Base-by-base conservation (phyloP, 257 asterid genomes). In the Rubia yunnanensis region DNA sequence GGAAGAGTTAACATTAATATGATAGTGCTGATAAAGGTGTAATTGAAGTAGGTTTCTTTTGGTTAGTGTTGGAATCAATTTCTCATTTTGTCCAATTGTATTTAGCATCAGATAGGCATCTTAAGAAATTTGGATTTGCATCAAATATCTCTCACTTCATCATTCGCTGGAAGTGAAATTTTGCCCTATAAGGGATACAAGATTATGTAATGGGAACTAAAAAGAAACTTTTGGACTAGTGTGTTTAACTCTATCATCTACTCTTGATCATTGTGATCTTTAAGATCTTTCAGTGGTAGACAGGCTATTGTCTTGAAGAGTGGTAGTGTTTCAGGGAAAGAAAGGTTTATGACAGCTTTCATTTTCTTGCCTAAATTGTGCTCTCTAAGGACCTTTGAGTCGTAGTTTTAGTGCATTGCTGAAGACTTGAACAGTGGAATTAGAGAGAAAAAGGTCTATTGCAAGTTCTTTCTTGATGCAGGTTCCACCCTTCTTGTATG, bases 401-500 rank as follows among this genome's bases (percentile, higher is more conserved):
- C 9, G 1, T 22, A 18, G 22, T 22, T 54, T 6, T 2, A 18
- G 30, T 32, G 48, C 8, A 9, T 60, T 48, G 18, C 7, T 1
- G 1, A 9, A 22, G 31, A 13, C 15, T 46, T 32, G n/a, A 26
- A 20, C 13, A 24, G 7, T 27, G 7, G 5, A n/a, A 39, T 23
- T 11, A 28, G 28, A 32, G 24, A 31, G 27, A 10, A 46, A 44
- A 23, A 13, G 11, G 24, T 27, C 59, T 46, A 46, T 34, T 27
- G 4, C 49, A 50, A 49, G 30, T 49, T 6, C 27, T 5, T 15
- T 49, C 34, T 13, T 65, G 49, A 71, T 74, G 79, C 77, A 89
- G 95, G 97, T 89, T 87, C 74, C 97, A 89, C 80, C 97, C 95
- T 76, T 74, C 77, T 69, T 89, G 97, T 76, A 87, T 87, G 95